These are phyloP conservation scores for Bruguiera sexangula DNA, from an alignment of 345 rosid species.

Conservation along the genomic window DNA sequence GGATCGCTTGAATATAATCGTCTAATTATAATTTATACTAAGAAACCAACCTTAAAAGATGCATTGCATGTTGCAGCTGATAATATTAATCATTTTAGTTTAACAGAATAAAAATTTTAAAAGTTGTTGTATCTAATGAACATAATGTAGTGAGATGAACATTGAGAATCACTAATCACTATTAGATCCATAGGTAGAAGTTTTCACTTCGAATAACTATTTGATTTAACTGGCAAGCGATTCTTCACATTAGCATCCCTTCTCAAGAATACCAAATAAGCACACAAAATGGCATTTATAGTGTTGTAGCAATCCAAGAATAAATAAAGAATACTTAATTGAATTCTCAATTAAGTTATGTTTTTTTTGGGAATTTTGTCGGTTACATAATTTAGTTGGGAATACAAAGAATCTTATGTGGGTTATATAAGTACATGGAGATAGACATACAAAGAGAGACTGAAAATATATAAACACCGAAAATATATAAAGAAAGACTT, in stretches of 20 bases:
- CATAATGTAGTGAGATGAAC: conserved; percentile 47
- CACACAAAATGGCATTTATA: too few relatives aligned
- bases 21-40: conserved; percentile 52
- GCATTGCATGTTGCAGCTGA: conserved; percentile 34
- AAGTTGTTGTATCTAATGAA: conserved; percentile 47
- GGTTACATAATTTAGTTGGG: too few relatives aligned
- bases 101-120: conserved; percentile 60
- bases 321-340: too few relatives aligned
- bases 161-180: background rate
- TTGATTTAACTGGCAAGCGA: background rate
- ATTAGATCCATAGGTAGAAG: background rate
- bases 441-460: too few relatives aligned
- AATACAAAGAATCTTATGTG: too few relatives aligned
- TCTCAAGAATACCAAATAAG: too few relatives aligned
- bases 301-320: too few relatives aligned
- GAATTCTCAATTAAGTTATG: too few relatives aligned
- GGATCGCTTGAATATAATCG: conserved; percentile 36
- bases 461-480: too few relatives aligned
- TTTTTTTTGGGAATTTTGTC: too few relatives aligned
- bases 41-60: conserved; percentile 48
- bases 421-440: too few relatives aligned
- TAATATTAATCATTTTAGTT: conserved; percentile 51
- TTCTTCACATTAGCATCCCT: background rate
- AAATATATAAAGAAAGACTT: too few relatives aligned
- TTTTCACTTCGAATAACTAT: background rate